Evolutionary conservation across 2,329 filamentous ascomycete genomes (phyloP).

Genomic region (Venturia nashicola): DNA sequence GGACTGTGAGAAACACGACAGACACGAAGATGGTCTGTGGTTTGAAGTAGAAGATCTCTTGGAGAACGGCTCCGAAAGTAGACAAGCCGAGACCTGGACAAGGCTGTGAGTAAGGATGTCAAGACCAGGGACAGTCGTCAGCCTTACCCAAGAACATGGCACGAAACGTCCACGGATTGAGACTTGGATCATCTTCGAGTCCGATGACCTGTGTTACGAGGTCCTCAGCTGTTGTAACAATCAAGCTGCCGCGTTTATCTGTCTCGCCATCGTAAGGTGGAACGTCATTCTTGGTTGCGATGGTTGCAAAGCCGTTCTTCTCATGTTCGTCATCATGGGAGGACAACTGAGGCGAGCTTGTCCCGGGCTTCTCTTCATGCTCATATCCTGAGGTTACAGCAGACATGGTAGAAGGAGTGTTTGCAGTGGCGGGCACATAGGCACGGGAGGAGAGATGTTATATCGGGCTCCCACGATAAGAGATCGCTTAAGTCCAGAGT

Average conservation of each 20-base stretch:
- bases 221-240: constrained; percentile 4
- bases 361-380: not conserved
- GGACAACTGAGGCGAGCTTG: not conserved
- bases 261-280: not conserved
- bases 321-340: not conserved
- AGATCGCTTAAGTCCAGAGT: not conserved
- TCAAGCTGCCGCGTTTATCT: not conserved
- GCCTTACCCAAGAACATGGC: constrained; percentile 7
- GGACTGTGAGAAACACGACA: constrained; percentile 32
- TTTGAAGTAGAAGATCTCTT: constrained; percentile 37
- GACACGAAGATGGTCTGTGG: constrained; percentile 34
- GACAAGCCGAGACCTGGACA: constrained; percentile 9
- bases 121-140: not conserved
- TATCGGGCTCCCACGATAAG: not conserved
- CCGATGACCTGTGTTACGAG: constrained; percentile 1
- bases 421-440: too few relatives aligned
- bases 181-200: constrained; percentile 10
- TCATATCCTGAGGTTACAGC: not conserved
- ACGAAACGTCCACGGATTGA: constrained; percentile 10
- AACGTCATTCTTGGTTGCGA: not conserved
- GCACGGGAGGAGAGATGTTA: not conserved
- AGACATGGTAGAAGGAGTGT: not conserved
- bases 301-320: not conserved
- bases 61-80: constrained; percentile 19
- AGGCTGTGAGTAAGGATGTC: not conserved